These are phyloP conservation scores for Fragaria ananassa DNA, from an alignment of 306 rosid genomes.

Conservation along the genomic window DNA sequence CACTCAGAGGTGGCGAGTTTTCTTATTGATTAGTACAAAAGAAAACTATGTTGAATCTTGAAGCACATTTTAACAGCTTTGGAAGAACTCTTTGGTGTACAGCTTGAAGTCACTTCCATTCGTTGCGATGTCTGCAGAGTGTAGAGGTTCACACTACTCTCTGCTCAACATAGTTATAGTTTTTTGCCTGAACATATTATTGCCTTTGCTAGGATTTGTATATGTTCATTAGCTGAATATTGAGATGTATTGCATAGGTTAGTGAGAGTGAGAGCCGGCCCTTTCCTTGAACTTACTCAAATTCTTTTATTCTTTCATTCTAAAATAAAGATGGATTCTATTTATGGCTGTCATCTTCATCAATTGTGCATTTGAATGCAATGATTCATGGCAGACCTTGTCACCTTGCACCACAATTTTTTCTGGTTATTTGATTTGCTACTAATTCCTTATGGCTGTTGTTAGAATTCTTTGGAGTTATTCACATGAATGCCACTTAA, in stretches of 20 bases:
- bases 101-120: background rate
- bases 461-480: background rate
- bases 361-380: background rate
- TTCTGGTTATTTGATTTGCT: background rate
- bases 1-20: conserved; percentile 35
- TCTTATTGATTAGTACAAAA: conserved; percentile 19
- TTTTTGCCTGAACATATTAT: background rate
- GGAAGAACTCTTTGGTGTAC: conserved; percentile 5
- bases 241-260: background rate
- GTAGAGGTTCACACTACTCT: background rate
- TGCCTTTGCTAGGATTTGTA: conserved; percentile 5
- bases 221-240: background rate
- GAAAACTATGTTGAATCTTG: background rate
- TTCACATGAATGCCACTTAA: background rate
- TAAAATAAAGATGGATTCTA: background rate
- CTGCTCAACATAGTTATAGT: background rate
- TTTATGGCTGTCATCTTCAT: background rate
- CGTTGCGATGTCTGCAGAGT: background rate
- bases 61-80: conserved; percentile 2
- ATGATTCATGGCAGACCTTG: background rate
- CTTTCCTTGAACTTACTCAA: background rate
- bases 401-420: background rate
- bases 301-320: conserved; percentile 4
- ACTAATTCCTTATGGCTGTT: background rate
- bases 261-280: background rate